A percentile compares a stretch with the other conserved stretches of the same genome.
phyloP scores from a whole-genome alignment of 78 protist genomes.

The Bodo saltans region DNA sequence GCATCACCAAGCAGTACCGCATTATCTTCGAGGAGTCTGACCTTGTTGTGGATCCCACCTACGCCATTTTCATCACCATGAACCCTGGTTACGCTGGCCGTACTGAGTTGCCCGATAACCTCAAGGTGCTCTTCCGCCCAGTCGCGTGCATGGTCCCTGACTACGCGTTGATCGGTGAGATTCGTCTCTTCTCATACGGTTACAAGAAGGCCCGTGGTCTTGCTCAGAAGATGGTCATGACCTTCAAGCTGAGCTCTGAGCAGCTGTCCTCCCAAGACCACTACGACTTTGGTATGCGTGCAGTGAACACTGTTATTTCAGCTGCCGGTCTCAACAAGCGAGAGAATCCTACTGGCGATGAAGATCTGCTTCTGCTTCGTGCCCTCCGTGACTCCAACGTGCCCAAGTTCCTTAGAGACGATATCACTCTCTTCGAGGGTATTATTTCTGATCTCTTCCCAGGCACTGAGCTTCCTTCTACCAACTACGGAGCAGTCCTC shows the following conservation, averaged over 20 bases:
- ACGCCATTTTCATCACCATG: slow-evolving; percentile 82
- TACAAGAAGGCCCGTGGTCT: slow-evolving; percentile 49
- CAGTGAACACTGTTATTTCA: slow-evolving; percentile 78
- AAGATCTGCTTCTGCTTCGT: slow-evolving; percentile 68
- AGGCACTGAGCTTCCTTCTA: slow-evolving; percentile 5
- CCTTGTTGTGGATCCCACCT: slow-evolving; percentile 52
- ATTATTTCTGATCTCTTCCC: slow-evolving; percentile 70
- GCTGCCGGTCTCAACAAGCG: slow-evolving; percentile 78
- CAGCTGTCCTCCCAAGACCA: slow-evolving; percentile 75
- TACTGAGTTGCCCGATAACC: slow-evolving; percentile 86
- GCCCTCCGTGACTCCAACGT: slow-evolving; percentile 84
- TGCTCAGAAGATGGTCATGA: slow-evolving; percentile 56
- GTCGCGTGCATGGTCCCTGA: slow-evolving; percentile 89
- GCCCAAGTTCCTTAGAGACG: slow-evolving; percentile 81
- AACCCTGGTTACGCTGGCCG: slow-evolving; percentile 87
- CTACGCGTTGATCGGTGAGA: slow-evolving; percentile 87
- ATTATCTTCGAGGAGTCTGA: slow-evolving; percentile 65
- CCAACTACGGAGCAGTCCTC: slow-evolving; percentile 38
- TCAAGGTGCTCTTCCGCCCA: slow-evolving; percentile 82
- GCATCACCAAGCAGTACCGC: slow-evolving; percentile 41
- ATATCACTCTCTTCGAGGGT: slow-evolving; percentile 63
- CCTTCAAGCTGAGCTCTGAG: slow-evolving; percentile 70
- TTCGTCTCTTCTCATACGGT: slow-evolving; percentile 77
- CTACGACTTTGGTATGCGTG: slow-evolving; percentile 88
- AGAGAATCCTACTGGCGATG: slow-evolving; percentile 38